phyloP scores from a whole-genome alignment of 768 basidiomycete genomes.

The Podaxis carcinomalis region DNA sequence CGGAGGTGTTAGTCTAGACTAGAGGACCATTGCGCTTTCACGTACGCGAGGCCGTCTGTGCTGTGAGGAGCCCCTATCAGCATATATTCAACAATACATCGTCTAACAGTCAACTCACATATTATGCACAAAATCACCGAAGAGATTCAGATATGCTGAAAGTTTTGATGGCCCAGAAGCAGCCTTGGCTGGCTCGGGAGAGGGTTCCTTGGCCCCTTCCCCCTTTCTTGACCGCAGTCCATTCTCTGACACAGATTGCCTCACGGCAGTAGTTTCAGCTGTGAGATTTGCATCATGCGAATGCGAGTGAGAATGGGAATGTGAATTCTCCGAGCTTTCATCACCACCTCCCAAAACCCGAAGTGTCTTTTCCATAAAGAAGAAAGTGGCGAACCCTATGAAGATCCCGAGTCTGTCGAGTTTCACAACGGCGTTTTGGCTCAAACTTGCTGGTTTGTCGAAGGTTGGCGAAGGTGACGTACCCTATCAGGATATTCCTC shows the following conservation, averaged over 20 bases:
- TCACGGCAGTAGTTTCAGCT: constrained; percentile 28
- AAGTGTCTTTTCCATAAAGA: constrained; percentile 90
- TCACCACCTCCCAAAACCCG: constrained; percentile 67
- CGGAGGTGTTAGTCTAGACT: not conserved
- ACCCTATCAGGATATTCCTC: constrained; percentile 89
- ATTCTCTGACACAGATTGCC: constrained; percentile 34
- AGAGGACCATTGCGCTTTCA: constrained; percentile 17
- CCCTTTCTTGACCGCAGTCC: constrained; percentile 48
- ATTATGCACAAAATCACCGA: constrained; percentile 93
- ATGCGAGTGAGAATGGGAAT: constrained; percentile 62
- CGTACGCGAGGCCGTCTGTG: constrained; percentile 90
- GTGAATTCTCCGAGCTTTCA: constrained; percentile 52
- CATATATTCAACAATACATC: constrained; percentile 13
- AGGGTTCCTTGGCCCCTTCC: constrained; percentile 21
- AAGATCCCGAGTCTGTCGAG: constrained; percentile 69
- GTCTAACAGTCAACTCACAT: constrained; percentile 49
- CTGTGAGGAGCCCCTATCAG: constrained; percentile 31
- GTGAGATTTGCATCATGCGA: constrained; percentile 15
- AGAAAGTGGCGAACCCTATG: constrained; percentile 83
- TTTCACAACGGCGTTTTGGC: not conserved
- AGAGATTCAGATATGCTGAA: constrained; percentile 89
- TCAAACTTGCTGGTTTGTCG: not conserved
- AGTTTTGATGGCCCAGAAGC: constrained; percentile 67
- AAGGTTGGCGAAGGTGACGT: constrained; percentile 17
- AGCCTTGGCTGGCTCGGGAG: constrained; percentile 22